Base-by-base conservation (phyloP, 345 rosid species). In the Aegle marmelos region DNA sequence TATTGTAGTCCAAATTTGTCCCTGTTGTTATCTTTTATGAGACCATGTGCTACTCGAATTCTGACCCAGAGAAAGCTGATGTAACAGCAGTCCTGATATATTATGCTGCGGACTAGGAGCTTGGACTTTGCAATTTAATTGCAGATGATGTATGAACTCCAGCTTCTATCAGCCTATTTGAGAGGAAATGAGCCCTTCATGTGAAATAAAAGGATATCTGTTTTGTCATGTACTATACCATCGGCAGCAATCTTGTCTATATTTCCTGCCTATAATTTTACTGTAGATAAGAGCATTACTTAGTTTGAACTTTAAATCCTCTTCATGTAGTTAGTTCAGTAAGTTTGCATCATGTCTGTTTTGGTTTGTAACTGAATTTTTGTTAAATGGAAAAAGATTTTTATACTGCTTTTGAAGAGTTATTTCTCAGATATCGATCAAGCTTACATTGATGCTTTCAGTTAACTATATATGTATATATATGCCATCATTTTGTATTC, bases 1-100 rank as follows among this genome's bases (percentile, higher is more conserved):
- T 81, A 36, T 80, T 86, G 60, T 92, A 78, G 79, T 68, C 68
- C 22, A 76, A 72, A 14, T 17, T 37, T 16, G 24, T 28, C 30
- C 31, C 57, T 5, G n/a, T 11, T 21, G 53, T 1, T 2, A 13
- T 25, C 22, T 36, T 48, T 66, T 24, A 36, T 72, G 7, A 16
- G 75, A 72, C 62, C 56, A 60, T 25, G 33, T 30, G 14, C 71
- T 70, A n/a, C 69, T 61, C 62, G 13, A 0, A 70, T 71, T 72
- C 11, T 28, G 65, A 64, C 45, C 59, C 10, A 14, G 48, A 57
- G 14, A 75, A 57, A 68, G 78, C 76, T 79, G 41, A 76, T 63
- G 25, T 60, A 60, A 17, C 53, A 50, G 66, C 59, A 70, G 72
- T 70, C 37, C 81, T 82, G 70, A 74, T 81, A 56, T 16, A 16